Percentiles rank a stretch among this genome's conserved stretches.
phyloP scores from a whole-genome alignment of 768 basidiomycete species.

The Exsudoporus frostii region DNA sequence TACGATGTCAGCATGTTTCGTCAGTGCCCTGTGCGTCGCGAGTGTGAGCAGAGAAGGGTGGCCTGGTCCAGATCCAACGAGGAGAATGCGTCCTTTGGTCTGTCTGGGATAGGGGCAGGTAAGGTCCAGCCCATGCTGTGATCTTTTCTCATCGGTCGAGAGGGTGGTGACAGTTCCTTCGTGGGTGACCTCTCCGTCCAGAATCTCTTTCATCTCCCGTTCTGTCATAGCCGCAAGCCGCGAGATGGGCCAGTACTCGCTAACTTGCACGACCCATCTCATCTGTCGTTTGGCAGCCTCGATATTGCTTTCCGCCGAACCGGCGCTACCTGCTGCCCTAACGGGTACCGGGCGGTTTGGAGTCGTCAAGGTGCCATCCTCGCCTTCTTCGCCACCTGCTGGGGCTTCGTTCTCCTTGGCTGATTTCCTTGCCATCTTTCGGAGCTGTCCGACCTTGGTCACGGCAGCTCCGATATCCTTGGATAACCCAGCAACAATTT shows the following conservation, averaged over 20 bases:
- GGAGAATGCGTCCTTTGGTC: conserved; percentile 67
- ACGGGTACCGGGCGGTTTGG: conserved; percentile 71
- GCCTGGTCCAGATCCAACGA: conserved; percentile 94
- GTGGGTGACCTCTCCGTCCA: conserved; percentile 38
- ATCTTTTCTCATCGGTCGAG: conserved; percentile 35
- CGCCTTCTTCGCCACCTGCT: conserved; percentile 44
- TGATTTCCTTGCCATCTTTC: conserved; percentile 47
- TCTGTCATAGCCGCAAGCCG: conserved; percentile 68
- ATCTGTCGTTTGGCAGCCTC: conserved; percentile 65
- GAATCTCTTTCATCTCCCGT: conserved; percentile 62
- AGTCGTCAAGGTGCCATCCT: conserved; percentile 52
- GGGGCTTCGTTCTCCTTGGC: conserved; percentile 1
- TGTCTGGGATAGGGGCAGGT: conserved; percentile 13
- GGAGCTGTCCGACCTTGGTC: conserved; percentile 65
- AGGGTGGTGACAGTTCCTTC: conserved; percentile 7
- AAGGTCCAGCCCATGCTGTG: conserved; percentile 29
- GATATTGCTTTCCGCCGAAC: conserved; percentile 32
- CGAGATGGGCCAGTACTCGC: conserved; percentile 92
- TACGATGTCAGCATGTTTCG: conserved; percentile 77
- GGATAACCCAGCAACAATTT: conserved; percentile 75
- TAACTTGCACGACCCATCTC: conserved; percentile 93
- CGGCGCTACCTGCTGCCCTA: not conserved
- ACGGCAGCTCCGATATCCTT: conserved; percentile 73
- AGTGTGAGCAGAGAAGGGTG: conserved; percentile 90
- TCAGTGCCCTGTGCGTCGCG: conserved; percentile 79